Evolutionary conservation across 148 eudicot species (phyloP).

Genomic region (Rhododendron kiyosumense): DNA sequence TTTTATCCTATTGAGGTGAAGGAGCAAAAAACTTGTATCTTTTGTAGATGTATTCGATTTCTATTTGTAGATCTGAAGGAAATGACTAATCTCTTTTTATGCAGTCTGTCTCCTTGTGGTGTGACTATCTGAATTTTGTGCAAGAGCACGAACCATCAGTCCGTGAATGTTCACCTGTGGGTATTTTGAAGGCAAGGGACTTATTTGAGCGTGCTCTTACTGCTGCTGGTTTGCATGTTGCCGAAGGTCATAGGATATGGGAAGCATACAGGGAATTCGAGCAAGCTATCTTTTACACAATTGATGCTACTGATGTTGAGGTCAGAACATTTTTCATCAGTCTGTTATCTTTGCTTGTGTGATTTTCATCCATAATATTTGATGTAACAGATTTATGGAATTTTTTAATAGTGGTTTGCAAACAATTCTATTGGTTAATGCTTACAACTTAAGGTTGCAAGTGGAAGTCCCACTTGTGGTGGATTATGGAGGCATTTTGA

Average conservation of each 20-base stretch:
- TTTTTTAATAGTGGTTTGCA: background rate
- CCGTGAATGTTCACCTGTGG: conserved; percentile 52
- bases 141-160: conserved; percentile 72
- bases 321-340: conserved; percentile 20
- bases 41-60: background rate
- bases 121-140: conserved; percentile 74
- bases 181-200: conserved; percentile 67
- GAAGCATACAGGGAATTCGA: conserved; percentile 85
- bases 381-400: background rate
- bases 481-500: background rate
- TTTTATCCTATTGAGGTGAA: background rate
- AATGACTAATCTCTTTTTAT: conserved; percentile 9
- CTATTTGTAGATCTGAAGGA: background rate
- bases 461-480: background rate
- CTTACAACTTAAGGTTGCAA: background rate
- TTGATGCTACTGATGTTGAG: conserved; percentile 55
- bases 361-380: background rate
- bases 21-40: background rate
- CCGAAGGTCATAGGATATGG: conserved; percentile 82
- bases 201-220: conserved; percentile 92
- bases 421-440: background rate
- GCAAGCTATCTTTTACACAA: conserved; percentile 46
- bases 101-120: conserved; percentile 90
- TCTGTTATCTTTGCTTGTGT: background rate
- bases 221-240: conserved; percentile 83